Percentiles rank a stretch among this genome's conserved stretches.
Evolutionary conservation across 352 stramenopile species (phyloP).

Genomic region (Vaucheria bursata): DNA sequence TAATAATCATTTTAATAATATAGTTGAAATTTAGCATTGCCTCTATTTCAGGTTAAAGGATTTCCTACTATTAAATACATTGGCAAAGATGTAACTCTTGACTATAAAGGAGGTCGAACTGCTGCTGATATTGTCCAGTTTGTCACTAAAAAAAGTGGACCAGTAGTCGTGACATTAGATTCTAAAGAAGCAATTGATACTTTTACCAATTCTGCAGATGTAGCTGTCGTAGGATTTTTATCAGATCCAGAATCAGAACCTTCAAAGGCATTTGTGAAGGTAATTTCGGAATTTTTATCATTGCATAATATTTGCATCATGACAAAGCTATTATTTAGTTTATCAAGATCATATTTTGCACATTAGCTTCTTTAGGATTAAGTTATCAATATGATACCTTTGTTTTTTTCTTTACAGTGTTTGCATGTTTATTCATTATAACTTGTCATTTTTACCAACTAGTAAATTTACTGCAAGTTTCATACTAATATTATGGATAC

Average conservation of each 20-base stretch:
- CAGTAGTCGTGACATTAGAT: constrained; percentile 18
- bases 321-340: not conserved
- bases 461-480: too few relatives aligned
- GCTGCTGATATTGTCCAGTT: constrained; percentile 53
- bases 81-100: constrained; percentile 41
- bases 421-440: too few relatives aligned
- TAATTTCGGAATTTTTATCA: too few relatives aligned
- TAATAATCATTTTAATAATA: too few relatives aligned
- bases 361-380: too few relatives aligned
- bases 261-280: constrained; percentile 66
- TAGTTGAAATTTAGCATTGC: too few relatives aligned
- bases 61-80: constrained; percentile 88
- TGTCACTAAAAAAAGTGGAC: constrained; percentile 50
- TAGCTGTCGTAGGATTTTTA: constrained; percentile 71
- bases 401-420: too few relatives aligned
- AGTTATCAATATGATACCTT: too few relatives aligned
- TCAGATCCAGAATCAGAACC: constrained; percentile 55
- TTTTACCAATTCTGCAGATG: constrained; percentile 62
- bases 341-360: not conserved
- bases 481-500: too few relatives aligned
- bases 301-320: not conserved
- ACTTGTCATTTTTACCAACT: too few relatives aligned
- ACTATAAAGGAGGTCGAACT: constrained; percentile 68
- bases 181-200: not conserved
- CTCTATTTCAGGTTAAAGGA: constrained; percentile 64